A percentile compares a stretch with the other conserved stretches of the same genome.
These are phyloP conservation scores for Cryptococcus floricola DNA, from an alignment of 1,284 basidiomycete species.

Conservation along the genomic window DNA sequence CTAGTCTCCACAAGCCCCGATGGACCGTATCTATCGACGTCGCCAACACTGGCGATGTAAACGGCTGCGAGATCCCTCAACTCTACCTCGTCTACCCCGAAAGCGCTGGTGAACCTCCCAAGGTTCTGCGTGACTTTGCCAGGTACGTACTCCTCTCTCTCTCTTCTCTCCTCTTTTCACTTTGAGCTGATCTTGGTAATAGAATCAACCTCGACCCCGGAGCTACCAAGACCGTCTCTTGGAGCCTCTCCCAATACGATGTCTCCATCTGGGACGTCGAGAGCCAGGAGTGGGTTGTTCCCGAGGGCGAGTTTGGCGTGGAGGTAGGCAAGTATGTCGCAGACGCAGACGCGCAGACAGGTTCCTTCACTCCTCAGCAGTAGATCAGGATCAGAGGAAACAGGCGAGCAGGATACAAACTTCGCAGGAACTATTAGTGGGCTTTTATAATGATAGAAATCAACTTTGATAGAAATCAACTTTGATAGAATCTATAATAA, in stretches of 20 bases:
- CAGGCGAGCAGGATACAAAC: constrained; percentile 15
- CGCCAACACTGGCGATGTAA: constrained; percentile 49
- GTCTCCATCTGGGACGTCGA: constrained; percentile 49
- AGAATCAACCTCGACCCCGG: constrained; percentile 43
- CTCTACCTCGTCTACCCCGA: constrained; percentile 47
- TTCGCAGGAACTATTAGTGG: no score
- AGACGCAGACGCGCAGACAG: constrained; percentile 10
- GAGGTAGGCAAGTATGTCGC: constrained; percentile 29
- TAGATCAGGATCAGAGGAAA: constrained; percentile 8
- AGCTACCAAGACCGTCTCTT: constrained; percentile 30
- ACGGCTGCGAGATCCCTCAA: constrained; percentile 49
- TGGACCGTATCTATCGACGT: constrained; percentile 48
- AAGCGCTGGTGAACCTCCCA: constrained; percentile 43
- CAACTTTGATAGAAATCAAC: no score
- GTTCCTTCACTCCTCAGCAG: neutral
- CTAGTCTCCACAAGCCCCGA: constrained; percentile 41
- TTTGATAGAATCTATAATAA: no score
- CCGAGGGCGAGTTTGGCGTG: constrained; percentile 42
- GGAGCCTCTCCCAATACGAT: constrained; percentile 46
- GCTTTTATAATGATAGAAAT: no score
- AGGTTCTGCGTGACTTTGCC: constrained; percentile 32
- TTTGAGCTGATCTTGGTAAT: no score
- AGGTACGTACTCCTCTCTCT: neutral
- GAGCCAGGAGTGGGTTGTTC: constrained; percentile 44
- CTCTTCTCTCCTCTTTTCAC: no score